Percentiles rank a stretch among this genome's conserved stretches.
Evolutionary conservation across 345 rosid genomes (phyloP).

Genomic region (Anastatica hierochuntica): DNA sequence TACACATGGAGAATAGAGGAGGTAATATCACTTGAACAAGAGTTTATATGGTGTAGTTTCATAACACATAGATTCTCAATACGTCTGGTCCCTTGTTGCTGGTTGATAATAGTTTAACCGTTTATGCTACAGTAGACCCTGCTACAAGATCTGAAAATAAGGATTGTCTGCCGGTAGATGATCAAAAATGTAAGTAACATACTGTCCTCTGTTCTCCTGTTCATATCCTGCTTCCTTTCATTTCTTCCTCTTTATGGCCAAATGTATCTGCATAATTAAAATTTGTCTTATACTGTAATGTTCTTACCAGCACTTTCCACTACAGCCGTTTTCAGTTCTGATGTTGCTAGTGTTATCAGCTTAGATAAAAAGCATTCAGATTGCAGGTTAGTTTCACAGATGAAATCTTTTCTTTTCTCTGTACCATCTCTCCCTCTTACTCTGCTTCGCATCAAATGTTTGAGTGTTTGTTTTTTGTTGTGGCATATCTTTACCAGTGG

Average conservation of each 20-base stretch:
- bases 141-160: conserved; percentile 16
- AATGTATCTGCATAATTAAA: conserved; percentile 6
- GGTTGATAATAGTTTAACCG: conserved; percentile 9
- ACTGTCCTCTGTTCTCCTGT: neutral
- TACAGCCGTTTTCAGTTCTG: conserved; percentile 23
- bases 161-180: conserved; percentile 8
- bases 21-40: conserved; percentile 8
- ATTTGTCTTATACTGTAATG: conserved; percentile 3
- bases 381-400: conserved; percentile 41
- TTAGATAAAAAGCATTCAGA: conserved; percentile 50
- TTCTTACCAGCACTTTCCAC: conserved; percentile 16
- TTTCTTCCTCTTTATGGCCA: neutral
- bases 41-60: neutral
- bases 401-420: neutral
- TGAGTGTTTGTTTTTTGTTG: conserved; percentile 1
- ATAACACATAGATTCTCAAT: neutral
- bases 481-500: conserved; percentile 23
- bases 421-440: conserved; percentile 4
- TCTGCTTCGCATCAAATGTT: conserved; percentile 7
- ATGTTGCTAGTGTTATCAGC: conserved; percentile 33
- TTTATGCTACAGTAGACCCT: conserved; percentile 29
- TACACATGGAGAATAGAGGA: conserved; percentile 6
- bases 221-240: neutral
- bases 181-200: conserved; percentile 28
- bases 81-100: conserved; percentile 2